A percentile compares a stretch with the other conserved stretches of the same genome.
These are phyloP conservation scores for Veloboletus limbatus DNA, from an alignment of 1,284 basidiomycete genomes.

Conservation along the genomic window DNA sequence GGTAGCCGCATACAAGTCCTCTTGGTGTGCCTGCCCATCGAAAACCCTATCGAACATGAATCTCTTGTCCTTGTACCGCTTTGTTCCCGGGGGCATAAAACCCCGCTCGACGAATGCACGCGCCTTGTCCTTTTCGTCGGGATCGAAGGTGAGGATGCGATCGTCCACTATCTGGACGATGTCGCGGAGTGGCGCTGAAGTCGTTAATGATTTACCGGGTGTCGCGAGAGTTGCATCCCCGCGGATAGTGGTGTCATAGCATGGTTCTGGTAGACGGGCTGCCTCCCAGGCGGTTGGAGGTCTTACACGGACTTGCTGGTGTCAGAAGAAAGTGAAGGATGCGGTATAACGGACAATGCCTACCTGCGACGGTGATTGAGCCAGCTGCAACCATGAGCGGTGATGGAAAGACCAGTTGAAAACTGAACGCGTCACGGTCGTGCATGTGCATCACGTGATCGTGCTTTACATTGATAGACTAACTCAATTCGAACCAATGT, in stretches of 20 bases:
- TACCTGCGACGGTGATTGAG: slow-evolving; percentile 84
- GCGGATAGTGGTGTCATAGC: slow-evolving; percentile 66
- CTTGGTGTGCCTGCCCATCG: slow-evolving; percentile 73
- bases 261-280: slow-evolving; percentile 71
- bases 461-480: slow-evolving; percentile 21
- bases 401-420: slow-evolving; percentile 27
- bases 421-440: slow-evolving; percentile 33
- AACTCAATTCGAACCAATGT: no score
- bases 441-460: slow-evolving; percentile 27
- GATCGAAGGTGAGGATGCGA: slow-evolving; percentile 92
- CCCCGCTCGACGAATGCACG: slow-evolving; percentile 76
- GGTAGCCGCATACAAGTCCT: slow-evolving; percentile 83
- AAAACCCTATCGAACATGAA: slow-evolving; percentile 97
- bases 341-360: slow-evolving; percentile 16
- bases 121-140: slow-evolving; percentile 79
- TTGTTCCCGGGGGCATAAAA: slow-evolving; percentile 79
- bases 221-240: slow-evolving; percentile 81
- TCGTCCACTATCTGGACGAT: slow-evolving; percentile 81
- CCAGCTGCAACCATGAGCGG: slow-evolving; percentile 72
- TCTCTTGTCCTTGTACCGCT: slow-evolving; percentile 88
- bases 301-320: slow-evolving; percentile 76
- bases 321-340: slow-evolving; percentile 4
- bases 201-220: slow-evolving; percentile 49
- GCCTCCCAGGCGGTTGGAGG: slow-evolving; percentile 85
- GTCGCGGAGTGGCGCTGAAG: slow-evolving; percentile 61